Base-by-base conservation (phyloP, 2,329 filamentous ascomycete species). In the Coniochaeta sp. region DNA sequence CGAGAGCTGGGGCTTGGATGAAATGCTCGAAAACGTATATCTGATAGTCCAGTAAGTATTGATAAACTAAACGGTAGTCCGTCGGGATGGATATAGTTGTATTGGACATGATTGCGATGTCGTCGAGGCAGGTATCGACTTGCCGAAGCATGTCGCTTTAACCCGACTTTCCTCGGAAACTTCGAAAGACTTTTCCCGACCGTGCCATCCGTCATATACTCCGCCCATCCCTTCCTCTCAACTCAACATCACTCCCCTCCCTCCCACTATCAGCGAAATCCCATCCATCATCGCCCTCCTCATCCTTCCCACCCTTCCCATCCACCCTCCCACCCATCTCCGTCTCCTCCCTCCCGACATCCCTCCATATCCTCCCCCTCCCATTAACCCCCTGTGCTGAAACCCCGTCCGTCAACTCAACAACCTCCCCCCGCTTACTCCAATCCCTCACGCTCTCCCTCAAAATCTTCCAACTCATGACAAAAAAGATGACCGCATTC, bases 401-500 rank as follows among this genome's bases (percentile, higher is more conserved):
- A 5, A 16, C 18, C 3, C n/a, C 38, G 4, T 42, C 38, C 13
- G 33, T 40, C 22, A 40, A 14, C 32, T 50, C 48, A 10, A 50
- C 32, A 13, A 38, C 48, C 20, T 42, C 18, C 26, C 38, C 38
- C 12, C 38, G n/a, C 10, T 42, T 42, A n/a, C 45, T 48, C 45
- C 45, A 48, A 38, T 55, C 49, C 4, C n/a, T 38, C 8, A 51
- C 33, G 10, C 42, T 50, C 20, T 52, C 46, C 8, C 32, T 28
- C 3, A 55, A 35, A 1, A 51, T 40, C 13, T 18, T 52, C 52
- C 57, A 53, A 35, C 52, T 57, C 8, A 42, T 52, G 6, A 46
- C 47, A 18, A 55, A 55, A 40, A 59, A 59, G 12, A 59, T 52
- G 6, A 53, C 47, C 1, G 33, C 56, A 24, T 54, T 57, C 54